These are phyloP conservation scores for Beauveria bassiana DNA, from an alignment of 2,329 filamentous ascomycete species.

Conservation along the genomic window DNA sequence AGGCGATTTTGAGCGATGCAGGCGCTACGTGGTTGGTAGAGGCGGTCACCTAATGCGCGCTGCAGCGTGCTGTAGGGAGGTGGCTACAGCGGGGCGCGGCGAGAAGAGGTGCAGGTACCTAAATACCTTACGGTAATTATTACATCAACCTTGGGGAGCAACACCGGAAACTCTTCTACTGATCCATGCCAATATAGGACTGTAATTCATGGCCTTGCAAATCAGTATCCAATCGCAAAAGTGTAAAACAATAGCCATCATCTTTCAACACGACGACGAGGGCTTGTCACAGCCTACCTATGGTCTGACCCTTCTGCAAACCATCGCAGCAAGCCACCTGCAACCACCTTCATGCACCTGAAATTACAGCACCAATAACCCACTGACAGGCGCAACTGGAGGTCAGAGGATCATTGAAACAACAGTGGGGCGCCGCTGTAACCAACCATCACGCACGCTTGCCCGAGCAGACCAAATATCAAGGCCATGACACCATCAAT, in stretches of 20 bases:
- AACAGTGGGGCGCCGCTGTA: background rate
- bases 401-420: background rate
- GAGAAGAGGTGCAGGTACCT: too few species aligned
- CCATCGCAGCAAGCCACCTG: background rate
- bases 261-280: too few species aligned
- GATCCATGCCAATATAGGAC: too few species aligned
- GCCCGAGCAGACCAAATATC: background rate
- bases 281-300: too few species aligned
- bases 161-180: too few species aligned
- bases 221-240: too few species aligned
- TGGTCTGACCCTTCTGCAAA: background rate
- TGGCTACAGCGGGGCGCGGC: too few species aligned
- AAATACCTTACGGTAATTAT: too few species aligned
- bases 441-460: background rate
- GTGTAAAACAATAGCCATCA: too few species aligned
- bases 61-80: background rate
- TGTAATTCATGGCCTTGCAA: too few species aligned
- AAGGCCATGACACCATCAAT: background rate
- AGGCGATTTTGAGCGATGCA: constrained; percentile 14
- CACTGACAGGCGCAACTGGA: background rate
- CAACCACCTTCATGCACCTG: background rate
- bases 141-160: too few species aligned
- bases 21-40: background rate
- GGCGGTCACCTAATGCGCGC: background rate
- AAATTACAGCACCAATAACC: background rate